Evolutionary conservation across 345 rosid species (phyloP).

Genomic region (Salix purpurea): DNA sequence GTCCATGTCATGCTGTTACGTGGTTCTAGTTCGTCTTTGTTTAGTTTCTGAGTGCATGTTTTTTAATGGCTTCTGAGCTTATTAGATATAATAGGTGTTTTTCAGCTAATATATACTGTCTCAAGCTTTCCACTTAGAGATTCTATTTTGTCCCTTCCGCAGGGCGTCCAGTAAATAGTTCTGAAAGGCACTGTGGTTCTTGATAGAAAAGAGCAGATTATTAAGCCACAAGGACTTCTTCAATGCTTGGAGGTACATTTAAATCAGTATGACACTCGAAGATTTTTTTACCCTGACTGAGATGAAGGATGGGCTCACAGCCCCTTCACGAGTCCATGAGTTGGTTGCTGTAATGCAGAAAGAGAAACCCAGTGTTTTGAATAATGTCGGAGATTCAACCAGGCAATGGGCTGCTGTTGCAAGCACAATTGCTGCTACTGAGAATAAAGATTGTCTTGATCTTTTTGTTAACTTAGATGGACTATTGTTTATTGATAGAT

Average conservation of each 20-base stretch:
- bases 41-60: neutral
- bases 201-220: conserved; percentile 32
- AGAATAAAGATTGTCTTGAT: conserved; percentile 82
- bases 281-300: conserved; percentile 86
- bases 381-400: conserved; percentile 65
- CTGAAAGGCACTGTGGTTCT: conserved; percentile 10
- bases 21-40: neutral
- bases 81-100: neutral
- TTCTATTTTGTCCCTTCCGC: conserved; percentile 19
- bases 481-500: conserved; percentile 58
- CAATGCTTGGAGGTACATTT: conserved; percentile 41
- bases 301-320: conserved; percentile 85
- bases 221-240: conserved; percentile 20
- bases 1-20: neutral
- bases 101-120: neutral
- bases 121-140: conserved; percentile 4
- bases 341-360: conserved; percentile 65
- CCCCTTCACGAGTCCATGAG: conserved; percentile 71
- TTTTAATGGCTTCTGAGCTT: neutral
- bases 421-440: conserved; percentile 70
- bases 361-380: conserved; percentile 56
- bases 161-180: conserved; percentile 23
- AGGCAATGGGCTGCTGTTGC: conserved; percentile 94
- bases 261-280: conserved; percentile 74
- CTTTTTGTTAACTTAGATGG: conserved; percentile 84